Percentiles rank a stretch among this genome's conserved stretches.
phyloP scores from a whole-genome alignment of 2,329 filamentous ascomycete genomes.

The Fusarium sp. region DNA sequence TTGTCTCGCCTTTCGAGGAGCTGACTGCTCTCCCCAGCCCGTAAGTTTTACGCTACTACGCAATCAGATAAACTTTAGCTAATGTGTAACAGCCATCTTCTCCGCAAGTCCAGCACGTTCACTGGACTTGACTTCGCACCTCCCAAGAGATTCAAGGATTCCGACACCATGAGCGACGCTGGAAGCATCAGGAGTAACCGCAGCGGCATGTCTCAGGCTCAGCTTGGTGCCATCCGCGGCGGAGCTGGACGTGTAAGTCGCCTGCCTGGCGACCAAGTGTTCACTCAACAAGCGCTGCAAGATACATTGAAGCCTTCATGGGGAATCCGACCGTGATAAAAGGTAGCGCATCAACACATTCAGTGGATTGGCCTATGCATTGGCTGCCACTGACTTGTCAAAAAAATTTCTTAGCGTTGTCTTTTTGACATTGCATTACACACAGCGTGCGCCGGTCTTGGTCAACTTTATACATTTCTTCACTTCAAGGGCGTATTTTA shows the following conservation, averaged over 20 bases:
- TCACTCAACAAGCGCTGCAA: slow-evolving; percentile 75
- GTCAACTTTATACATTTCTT: slow-evolving; percentile 40
- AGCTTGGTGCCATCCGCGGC: slow-evolving; percentile 76
- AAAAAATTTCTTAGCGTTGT: slow-evolving; percentile 28
- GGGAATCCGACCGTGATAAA: slow-evolving; percentile 59
- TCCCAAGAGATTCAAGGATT: slow-evolving; percentile 76
- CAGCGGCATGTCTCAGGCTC: slow-evolving; percentile 76
- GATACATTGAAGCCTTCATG: slow-evolving; percentile 69
- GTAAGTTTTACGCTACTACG: slow-evolving; percentile 64
- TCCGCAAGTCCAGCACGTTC: slow-evolving; percentile 82
- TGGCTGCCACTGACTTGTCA: slow-evolving; percentile 3
- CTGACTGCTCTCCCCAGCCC: slow-evolving; percentile 87
- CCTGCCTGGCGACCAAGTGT: slow-evolving; percentile 83
- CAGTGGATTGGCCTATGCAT: slow-evolving; percentile 4
- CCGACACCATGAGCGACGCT: slow-evolving; percentile 69
- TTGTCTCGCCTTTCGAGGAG: slow-evolving; percentile 87
- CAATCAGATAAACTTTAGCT: slow-evolving; percentile 25
- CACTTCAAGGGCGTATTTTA: slow-evolving; percentile 43
- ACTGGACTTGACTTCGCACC: slow-evolving; percentile 84
- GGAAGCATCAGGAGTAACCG: slow-evolving; percentile 73
- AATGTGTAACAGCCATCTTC: slow-evolving; percentile 64
- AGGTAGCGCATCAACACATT: slow-evolving; percentile 14
- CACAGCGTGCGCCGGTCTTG: slow-evolving; percentile 43
- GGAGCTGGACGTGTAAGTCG: slow-evolving; percentile 90
- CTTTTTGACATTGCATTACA: slow-evolving; percentile 43